Percentiles rank a stretch among this genome's conserved stretches.
phyloP scores from a whole-genome alignment of 2,329 filamentous ascomycete species.

The Plectosphaerella plurivora region DNA sequence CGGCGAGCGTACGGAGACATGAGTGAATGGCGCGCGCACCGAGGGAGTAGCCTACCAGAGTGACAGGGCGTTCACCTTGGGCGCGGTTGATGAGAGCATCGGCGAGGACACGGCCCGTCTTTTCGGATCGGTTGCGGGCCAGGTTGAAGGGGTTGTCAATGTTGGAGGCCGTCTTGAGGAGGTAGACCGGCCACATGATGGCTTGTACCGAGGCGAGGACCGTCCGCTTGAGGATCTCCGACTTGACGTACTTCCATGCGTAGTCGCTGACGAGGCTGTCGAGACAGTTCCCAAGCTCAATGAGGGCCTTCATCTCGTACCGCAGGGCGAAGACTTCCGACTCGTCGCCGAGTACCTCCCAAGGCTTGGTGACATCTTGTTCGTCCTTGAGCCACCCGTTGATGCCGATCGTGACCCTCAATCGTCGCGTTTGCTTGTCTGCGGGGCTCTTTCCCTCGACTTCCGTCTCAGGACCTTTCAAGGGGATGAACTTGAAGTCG shows the following conservation, averaged over 20 bases:
- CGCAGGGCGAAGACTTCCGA: slow-evolving; percentile 80
- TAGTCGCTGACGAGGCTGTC: slow-evolving; percentile 67
- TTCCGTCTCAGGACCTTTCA: slow-evolving; percentile 42
- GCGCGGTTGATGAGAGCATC: slow-evolving; percentile 78
- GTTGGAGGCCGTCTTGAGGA: slow-evolving; percentile 62
- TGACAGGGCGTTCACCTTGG: slow-evolving; percentile 78
- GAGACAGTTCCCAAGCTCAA: slow-evolving; percentile 72
- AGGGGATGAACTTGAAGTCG: slow-evolving; percentile 74
- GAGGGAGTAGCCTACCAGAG: slow-evolving; percentile 75
- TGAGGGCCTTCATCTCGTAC: slow-evolving; percentile 74
- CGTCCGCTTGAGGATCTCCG: slow-evolving; percentile 69
- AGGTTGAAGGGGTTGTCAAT: slow-evolving; percentile 81
- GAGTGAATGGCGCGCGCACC: slow-evolving; percentile 79
- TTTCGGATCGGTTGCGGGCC: slow-evolving; percentile 71
- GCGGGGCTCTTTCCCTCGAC: slow-evolving; percentile 21
- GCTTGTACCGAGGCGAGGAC: slow-evolving; percentile 64
- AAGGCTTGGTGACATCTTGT: slow-evolving; percentile 73
- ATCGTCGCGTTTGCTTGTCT: slow-evolving; percentile 37
- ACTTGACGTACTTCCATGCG: slow-evolving; percentile 70
- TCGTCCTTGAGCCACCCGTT: slow-evolving; percentile 80
- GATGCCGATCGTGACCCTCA: slow-evolving; percentile 80
- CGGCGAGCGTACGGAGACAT: slow-evolving; percentile 72
- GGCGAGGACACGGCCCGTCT: slow-evolving; percentile 74
- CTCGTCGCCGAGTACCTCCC: slow-evolving; percentile 67
- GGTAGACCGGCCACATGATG: slow-evolving; percentile 64